A percentile compares a stretch with the other conserved stretches of the same genome.
phyloP scores from a whole-genome alignment of 306 rosid species.

The Psophocarpus tetragonolobus region DNA sequence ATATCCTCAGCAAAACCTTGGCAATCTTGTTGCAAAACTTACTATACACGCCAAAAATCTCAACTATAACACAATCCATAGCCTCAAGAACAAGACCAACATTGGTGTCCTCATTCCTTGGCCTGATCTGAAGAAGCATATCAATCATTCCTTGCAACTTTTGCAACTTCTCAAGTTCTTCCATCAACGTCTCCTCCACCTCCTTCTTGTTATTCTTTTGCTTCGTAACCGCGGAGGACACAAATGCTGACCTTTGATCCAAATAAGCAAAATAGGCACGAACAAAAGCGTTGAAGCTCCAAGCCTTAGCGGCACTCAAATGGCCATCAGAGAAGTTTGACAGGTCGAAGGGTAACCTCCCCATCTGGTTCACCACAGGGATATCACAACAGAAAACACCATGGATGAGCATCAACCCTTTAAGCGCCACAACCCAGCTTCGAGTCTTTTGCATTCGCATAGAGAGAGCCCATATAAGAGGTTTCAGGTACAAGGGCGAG shows the following conservation, averaged over 20 bases:
- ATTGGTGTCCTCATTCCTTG: constrained; percentile 25
- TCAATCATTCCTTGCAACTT: constrained; percentile 60
- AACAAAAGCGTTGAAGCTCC: constrained; percentile 52
- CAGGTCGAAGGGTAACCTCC: constrained; percentile 73
- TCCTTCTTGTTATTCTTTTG: not conserved
- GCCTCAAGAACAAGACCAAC: constrained; percentile 63
- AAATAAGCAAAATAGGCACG: constrained; percentile 62
- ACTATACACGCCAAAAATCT: constrained; percentile 64
- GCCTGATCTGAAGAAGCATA: constrained; percentile 57
- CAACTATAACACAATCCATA: constrained; percentile 71
- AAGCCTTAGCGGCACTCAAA: constrained; percentile 15
- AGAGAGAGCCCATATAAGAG: constrained; percentile 52
- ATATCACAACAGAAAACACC: constrained; percentile 61
- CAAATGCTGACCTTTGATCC: constrained; percentile 49
- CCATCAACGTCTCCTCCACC: constrained; percentile 47
- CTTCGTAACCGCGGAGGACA: constrained; percentile 33
- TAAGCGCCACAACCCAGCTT: constrained; percentile 76
- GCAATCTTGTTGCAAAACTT: constrained; percentile 61
- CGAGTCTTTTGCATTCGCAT: constrained; percentile 65
- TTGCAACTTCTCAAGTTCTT: constrained; percentile 54
- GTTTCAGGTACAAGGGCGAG: constrained; percentile 62
- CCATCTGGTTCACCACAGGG: constrained; percentile 50
- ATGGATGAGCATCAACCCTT: constrained; percentile 89
- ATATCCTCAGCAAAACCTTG: constrained; percentile 47
- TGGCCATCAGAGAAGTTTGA: constrained; percentile 57